phyloP scores from a whole-genome alignment of 306 rosid species.

The Vigna reflexopilosa region DNA sequence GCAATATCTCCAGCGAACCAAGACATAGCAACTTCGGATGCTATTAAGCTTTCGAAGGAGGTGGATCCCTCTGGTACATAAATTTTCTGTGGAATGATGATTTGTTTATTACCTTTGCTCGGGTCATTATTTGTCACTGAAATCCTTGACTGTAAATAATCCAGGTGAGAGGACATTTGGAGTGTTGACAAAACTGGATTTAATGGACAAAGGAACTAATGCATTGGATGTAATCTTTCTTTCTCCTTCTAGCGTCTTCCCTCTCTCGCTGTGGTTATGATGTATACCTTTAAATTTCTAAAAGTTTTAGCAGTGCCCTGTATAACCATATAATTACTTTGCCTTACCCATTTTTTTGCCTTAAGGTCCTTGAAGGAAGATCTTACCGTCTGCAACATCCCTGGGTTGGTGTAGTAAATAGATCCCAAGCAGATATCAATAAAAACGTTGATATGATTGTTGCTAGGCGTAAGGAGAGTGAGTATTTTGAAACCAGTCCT shows the following conservation, averaged over 20 bases:
- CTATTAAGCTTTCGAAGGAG: constrained; percentile 87
- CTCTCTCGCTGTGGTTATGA: background rate
- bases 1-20: constrained; percentile 97
- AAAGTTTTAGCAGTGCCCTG: constrained; percentile 5
- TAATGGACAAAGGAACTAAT: constrained; percentile 97
- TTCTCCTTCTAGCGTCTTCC: constrained; percentile 11
- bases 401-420: constrained; percentile 98
- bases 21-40: constrained; percentile 97
- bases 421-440: constrained; percentile 97
- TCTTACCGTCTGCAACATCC: constrained; percentile 89
- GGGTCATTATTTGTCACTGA: constrained; percentile 18
- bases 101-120: constrained; percentile 3
- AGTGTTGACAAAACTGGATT: constrained; percentile 89
- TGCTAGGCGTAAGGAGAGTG: constrained; percentile 91
- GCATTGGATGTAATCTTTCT: constrained; percentile 73
- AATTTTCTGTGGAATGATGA: constrained; percentile 16
- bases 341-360: constrained; percentile 25
- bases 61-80: constrained; percentile 81
- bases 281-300: background rate
- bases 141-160: constrained; percentile 44
- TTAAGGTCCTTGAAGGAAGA: constrained; percentile 94
- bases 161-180: constrained; percentile 92
- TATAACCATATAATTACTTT: constrained; percentile 6
- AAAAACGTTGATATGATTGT: constrained; percentile 87
- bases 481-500: constrained; percentile 90